phyloP scores from a whole-genome alignment of 257 asterid genomes.

The Solanum tarapatanum region DNA sequence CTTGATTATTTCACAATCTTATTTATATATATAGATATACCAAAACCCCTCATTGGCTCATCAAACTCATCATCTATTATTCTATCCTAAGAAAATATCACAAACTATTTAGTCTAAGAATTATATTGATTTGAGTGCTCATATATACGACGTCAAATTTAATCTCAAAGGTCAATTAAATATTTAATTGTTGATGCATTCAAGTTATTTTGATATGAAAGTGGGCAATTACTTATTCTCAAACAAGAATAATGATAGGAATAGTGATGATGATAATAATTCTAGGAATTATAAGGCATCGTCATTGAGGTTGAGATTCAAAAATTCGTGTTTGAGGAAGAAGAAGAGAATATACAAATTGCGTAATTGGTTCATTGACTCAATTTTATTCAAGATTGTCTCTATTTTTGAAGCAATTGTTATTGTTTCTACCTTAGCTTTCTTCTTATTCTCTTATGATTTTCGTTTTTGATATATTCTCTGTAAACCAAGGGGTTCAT shows the following conservation, averaged over 20 bases:
- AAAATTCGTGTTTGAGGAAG: slow-evolving; percentile 26
- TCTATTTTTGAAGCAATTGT: slow-evolving; percentile 49
- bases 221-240: slow-evolving; percentile 26
- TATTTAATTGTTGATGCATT: background rate
- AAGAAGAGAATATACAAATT: slow-evolving; percentile 22
- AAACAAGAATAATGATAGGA: slow-evolving; percentile 14
- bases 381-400: slow-evolving; percentile 43
- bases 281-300: background rate
- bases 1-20: background rate
- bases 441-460: no score
- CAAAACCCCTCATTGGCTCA: background rate
- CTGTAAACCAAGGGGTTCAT: background rate
- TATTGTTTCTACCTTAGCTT: slow-evolving; percentile 35
- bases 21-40: background rate
- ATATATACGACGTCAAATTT: background rate
- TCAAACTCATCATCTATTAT: background rate
- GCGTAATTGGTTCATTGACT: slow-evolving; percentile 45
- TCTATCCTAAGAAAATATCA: background rate
- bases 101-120: background rate
- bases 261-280: background rate
- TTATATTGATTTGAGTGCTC: background rate
- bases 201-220: slow-evolving; percentile 23
- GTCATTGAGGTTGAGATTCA: slow-evolving; percentile 36
- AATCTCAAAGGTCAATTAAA: background rate
- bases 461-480: slow-evolving; percentile 28